Conservation (phyloP, 176 grass and related monocot genomes). For the Phragmites australis region DNA sequence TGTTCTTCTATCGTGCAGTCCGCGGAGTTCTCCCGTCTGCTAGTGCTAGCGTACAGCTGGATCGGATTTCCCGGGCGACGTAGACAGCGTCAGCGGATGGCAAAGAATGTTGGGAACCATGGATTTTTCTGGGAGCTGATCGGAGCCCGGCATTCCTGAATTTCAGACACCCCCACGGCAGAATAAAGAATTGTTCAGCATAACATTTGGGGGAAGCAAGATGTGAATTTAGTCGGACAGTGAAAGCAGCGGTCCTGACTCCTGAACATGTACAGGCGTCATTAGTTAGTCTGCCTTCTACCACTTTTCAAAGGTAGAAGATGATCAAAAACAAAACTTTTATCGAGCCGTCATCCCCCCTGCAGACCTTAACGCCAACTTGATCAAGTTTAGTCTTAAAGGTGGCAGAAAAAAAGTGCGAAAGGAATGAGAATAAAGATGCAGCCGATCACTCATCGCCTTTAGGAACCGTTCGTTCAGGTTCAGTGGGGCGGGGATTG, state of each 20-base stretch:
- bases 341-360: not conserved
- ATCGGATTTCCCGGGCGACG: constrained; percentile 27
- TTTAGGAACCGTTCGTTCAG: not conserved
- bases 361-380: constrained; percentile 6
- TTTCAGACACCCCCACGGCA: not conserved
- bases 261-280: not conserved
- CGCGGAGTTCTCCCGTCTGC: not conserved
- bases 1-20: not conserved
- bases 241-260: not conserved
- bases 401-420: not conserved
- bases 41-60: not conserved
- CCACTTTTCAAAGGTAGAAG: constrained; percentile 11
- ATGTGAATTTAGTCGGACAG: not conserved
- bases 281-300: not conserved
- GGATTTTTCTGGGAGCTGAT: not conserved
- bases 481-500: constrained; percentile 15
- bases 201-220: not conserved
- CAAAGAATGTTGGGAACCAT: constrained; percentile 5
- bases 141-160: not conserved
- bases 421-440: constrained; percentile 33
- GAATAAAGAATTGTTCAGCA: not conserved
- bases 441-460: not conserved
- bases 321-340: not conserved
- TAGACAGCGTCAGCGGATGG: constrained; percentile 11
- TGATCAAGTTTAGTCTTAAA: constrained; percentile 18